These are phyloP conservation scores for Phytopythium helicoides DNA, from an alignment of 352 stramenopile genomes.

Conservation along the genomic window DNA sequence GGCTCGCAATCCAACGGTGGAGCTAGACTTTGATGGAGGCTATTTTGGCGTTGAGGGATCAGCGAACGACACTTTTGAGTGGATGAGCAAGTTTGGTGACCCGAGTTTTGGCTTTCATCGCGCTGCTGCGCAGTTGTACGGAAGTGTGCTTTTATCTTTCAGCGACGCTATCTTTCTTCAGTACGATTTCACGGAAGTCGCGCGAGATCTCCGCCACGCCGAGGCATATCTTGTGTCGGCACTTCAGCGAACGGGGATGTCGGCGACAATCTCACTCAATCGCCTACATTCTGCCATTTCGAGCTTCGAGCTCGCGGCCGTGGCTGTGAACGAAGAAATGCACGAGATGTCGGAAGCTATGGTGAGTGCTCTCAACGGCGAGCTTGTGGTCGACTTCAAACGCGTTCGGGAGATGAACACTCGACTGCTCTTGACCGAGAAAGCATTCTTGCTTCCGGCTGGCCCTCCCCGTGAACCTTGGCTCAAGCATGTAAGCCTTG, in stretches of 20 bases:
- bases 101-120: conserved; percentile 72
- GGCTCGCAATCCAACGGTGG: conserved; percentile 67
- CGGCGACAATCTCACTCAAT: conserved; percentile 29
- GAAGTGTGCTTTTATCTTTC: conserved; percentile 72
- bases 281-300: conserved; percentile 59
- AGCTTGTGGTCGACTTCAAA: conserved; percentile 72
- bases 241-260: conserved; percentile 31
- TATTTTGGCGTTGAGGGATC: conserved; percentile 66
- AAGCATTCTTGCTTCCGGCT: conserved; percentile 68
- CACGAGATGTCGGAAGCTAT: conserved; percentile 54
- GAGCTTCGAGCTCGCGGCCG: conserved; percentile 57
- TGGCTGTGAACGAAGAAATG: conserved; percentile 56
- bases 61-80: conserved; percentile 62
- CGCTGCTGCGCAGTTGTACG: conserved; percentile 74
- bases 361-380: conserved; percentile 53
- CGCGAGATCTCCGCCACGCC: conserved; percentile 61
- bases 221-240: conserved; percentile 52
- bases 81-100: conserved; percentile 76
- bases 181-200: conserved; percentile 83
- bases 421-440: conserved; percentile 77
- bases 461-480: conserved; percentile 72
- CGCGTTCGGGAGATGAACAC: conserved; percentile 84
- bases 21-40: conserved; percentile 67
- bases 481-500: conserved; percentile 69
- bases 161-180: conserved; percentile 80